A percentile compares a stretch with the other conserved stretches of the same genome.
Conservation (phyloP, 768 basidiomycete genomes). For the Leccinellum rugosiceps region DNA sequence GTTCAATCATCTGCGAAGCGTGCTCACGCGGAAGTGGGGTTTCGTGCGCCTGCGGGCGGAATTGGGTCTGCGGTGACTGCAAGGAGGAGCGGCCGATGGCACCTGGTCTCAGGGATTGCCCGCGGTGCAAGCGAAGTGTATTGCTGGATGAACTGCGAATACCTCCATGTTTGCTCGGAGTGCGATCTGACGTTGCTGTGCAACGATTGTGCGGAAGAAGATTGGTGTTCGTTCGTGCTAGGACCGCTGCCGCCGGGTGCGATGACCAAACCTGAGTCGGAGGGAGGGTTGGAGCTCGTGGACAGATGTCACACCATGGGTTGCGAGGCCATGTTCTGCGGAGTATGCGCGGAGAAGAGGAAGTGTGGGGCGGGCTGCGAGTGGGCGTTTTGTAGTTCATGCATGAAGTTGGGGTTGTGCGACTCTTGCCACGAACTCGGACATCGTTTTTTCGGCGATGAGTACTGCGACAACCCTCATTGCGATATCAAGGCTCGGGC, state of each 20-base stretch:
- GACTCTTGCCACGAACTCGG: slow-evolving; percentile 1
- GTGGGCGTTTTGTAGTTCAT: slow-evolving; percentile 13
- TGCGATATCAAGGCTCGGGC: too few relatives aligned
- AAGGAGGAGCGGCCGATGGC: too few relatives aligned
- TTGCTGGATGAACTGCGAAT: too few relatives aligned
- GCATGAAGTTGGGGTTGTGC: slow-evolving; percentile 5
- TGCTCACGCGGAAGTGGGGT: slow-evolving; percentile 18
- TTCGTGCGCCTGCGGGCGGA: slow-evolving; percentile 19
- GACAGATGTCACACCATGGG: neutral
- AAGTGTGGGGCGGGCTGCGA: too few relatives aligned
- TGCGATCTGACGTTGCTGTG: slow-evolving; percentile 21
- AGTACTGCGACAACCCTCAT: too few relatives aligned
- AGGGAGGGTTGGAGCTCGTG: neutral
- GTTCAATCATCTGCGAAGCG: slow-evolving; percentile 12
- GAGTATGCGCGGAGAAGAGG: too few relatives aligned
- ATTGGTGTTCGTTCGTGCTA: slow-evolving; percentile 11
- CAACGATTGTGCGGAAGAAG: slow-evolving; percentile 26
- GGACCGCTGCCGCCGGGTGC: neutral
- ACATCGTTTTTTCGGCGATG: too few relatives aligned
- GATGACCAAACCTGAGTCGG: too few relatives aligned
- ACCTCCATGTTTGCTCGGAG: slow-evolving; percentile 18
- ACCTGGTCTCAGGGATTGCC: too few relatives aligned
- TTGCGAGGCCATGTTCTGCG: neutral
- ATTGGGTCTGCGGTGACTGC: slow-evolving; percentile 26
- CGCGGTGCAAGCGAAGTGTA: slow-evolving; percentile 17